A percentile compares a stretch with the other conserved stretches of the same genome.
phyloP scores from a whole-genome alignment of 2,329 filamentous ascomycete genomes.

The Diaporthe capsici region DNA sequence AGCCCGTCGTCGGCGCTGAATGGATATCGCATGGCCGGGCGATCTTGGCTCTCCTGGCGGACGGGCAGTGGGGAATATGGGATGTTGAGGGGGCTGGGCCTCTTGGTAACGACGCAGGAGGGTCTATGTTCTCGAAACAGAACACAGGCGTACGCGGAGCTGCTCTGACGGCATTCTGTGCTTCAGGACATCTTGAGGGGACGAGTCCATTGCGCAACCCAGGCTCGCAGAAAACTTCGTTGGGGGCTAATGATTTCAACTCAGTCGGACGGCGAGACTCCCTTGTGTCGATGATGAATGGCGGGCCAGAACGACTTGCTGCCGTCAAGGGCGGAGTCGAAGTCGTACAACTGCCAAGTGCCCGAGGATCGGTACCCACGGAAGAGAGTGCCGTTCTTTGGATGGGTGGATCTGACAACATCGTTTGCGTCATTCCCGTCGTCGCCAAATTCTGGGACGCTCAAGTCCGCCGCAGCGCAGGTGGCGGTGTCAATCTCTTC shows the following conservation, averaged over 20 bases:
- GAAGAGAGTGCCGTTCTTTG: conserved; percentile 71
- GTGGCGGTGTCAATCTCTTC: conserved; percentile 67
- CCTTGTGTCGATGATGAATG: conserved; percentile 54
- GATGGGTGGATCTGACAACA: conserved; percentile 68
- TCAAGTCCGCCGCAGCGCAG: conserved; percentile 65
- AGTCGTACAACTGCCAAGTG: conserved; percentile 60
- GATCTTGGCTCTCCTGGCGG: conserved; percentile 70
- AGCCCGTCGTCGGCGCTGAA: conserved; percentile 72
- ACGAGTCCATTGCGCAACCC: conserved; percentile 68
- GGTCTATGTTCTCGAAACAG: conserved; percentile 64
- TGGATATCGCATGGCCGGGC: conserved; percentile 75
- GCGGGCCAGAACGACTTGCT: conserved; percentile 65
- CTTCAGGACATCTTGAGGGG: conserved; percentile 72
- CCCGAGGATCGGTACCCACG: conserved; percentile 57
- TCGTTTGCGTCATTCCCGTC: conserved; percentile 68
- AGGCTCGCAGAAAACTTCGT: conserved; percentile 52
- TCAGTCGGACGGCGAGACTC: conserved; percentile 43
- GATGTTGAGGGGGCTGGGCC: conserved; percentile 73
- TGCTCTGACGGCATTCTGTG: conserved; percentile 70
- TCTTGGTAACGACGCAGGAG: conserved; percentile 49
- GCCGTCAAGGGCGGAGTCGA: conserved; percentile 67
- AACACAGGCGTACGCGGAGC: conserved; percentile 69
- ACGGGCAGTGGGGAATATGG: conserved; percentile 79
- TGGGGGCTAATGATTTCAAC: conserved; percentile 35
- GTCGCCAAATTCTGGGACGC: conserved; percentile 72